Conservation (phyloP, 2,329 filamentous ascomycete species). For the Aspergillus cejpii region DNA sequence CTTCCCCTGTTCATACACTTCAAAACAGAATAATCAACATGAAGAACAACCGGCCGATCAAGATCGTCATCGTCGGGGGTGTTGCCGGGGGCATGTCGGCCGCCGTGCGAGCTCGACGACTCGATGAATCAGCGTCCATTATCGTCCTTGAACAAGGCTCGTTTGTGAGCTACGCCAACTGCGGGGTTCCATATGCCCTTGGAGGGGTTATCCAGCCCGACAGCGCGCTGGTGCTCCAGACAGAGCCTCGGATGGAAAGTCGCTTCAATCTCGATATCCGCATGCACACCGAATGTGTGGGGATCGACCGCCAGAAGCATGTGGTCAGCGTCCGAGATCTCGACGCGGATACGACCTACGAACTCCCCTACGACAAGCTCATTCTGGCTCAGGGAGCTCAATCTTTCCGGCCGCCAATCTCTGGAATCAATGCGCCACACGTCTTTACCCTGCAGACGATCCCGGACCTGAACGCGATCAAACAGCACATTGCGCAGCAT, state of each 20-base stretch:
- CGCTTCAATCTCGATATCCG: neutral
- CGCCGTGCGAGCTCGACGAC: neutral
- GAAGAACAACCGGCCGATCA: no score
- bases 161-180: neutral
- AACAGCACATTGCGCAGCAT: neutral
- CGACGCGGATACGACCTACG: neutral
- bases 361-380: neutral
- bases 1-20: no score
- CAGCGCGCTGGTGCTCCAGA: neutral
- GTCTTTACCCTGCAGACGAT: neutral
- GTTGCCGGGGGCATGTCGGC: neutral
- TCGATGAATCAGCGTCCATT: neutral
- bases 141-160: neutral
- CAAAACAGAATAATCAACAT: no score
- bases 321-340: neutral
- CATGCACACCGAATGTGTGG: neutral
- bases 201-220: neutral
- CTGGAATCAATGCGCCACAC: neutral
- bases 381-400: neutral
- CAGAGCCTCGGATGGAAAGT: neutral
- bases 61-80: neutral
- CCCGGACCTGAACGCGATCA: neutral
- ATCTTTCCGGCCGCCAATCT: neutral
- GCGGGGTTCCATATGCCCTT: neutral
- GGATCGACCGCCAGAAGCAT: neutral